A percentile compares a stretch with the other conserved stretches of the same genome.
Conservation (phyloP, 169 alveolate species). For the Condylostoma magnum region DNA sequence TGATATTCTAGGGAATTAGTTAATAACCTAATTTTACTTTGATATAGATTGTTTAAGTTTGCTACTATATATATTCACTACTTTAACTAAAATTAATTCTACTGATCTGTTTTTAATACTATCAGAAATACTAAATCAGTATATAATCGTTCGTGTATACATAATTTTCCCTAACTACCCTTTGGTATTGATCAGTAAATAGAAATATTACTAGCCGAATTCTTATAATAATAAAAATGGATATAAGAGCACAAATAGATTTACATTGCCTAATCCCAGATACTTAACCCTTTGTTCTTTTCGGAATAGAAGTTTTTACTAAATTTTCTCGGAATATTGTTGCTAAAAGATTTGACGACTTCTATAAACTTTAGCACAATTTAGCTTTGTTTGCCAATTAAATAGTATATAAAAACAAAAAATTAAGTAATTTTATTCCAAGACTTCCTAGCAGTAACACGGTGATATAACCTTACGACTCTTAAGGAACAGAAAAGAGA, state of each 20-base stretch:
- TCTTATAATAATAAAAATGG: background rate
- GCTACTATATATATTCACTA: no score
- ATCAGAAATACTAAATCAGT: no score
- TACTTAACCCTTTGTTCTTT: slow-evolving; percentile 33
- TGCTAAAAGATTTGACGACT: slow-evolving; percentile 24
- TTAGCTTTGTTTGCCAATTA: slow-evolving; percentile 18
- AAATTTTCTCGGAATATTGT: slow-evolving; percentile 28
- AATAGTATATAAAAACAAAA: background rate
- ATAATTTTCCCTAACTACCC: no score
- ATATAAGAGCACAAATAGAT: slow-evolving; percentile 1
- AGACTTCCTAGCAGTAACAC: background rate
- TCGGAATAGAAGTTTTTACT: slow-evolving; percentile 34
- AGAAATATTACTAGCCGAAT: no score
- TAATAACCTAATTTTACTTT: no score
- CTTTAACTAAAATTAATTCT: no score
- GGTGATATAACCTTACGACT: background rate
- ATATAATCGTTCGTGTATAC: no score
- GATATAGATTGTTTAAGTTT: no score
- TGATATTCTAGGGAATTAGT: no score
- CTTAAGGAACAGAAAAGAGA: background rate
- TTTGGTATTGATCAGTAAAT: no score
- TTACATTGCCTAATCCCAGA: slow-evolving; percentile 20
- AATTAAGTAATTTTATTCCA: slow-evolving; percentile 2
- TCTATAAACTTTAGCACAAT: slow-evolving; percentile 15
- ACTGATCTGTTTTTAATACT: no score